Evolutionary conservation across 2,329 filamentous ascomycete species (phyloP).

Genomic region (Fusarium goolgardi): DNA sequence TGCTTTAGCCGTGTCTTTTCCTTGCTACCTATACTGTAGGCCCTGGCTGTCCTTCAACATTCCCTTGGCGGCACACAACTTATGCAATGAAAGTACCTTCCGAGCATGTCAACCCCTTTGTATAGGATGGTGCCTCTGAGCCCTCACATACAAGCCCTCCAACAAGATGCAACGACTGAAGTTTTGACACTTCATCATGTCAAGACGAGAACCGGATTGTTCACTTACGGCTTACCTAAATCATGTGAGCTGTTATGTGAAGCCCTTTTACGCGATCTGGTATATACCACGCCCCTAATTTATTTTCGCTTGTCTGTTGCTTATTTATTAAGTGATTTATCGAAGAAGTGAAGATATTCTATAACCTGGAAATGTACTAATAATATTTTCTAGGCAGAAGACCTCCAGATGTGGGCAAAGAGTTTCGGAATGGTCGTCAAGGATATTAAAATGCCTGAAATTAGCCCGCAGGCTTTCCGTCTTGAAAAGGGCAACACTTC

Average conservation of each 20-base stretch:
- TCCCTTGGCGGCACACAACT: slow-evolving; percentile 34
- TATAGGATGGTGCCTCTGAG: slow-evolving; percentile 44
- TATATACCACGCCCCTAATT: slow-evolving; percentile 23
- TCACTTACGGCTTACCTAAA: slow-evolving; percentile 44
- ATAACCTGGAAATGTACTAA: slow-evolving; percentile 13
- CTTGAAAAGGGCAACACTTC: slow-evolving; percentile 46
- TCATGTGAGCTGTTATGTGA: slow-evolving; percentile 42
- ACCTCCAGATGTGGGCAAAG: slow-evolving; percentile 43
- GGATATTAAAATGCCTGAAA: slow-evolving; percentile 41
- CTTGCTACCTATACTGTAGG: slow-evolving; percentile 10
- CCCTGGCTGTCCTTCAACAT: slow-evolving; percentile 19
- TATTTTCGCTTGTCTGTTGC: slow-evolving; percentile 7
- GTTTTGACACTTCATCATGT: slow-evolving; percentile 44
- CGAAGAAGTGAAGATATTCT: background rate
- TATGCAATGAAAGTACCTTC: slow-evolving; percentile 30
- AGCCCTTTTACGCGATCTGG: slow-evolving; percentile 41
- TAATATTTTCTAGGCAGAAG: slow-evolving; percentile 32
- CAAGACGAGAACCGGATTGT: slow-evolving; percentile 41
- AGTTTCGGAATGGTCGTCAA: slow-evolving; percentile 42
- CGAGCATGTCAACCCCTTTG: slow-evolving; percentile 43
- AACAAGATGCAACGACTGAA: slow-evolving; percentile 45
- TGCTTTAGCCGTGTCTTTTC: slow-evolving; percentile 11
- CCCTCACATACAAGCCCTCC: slow-evolving; percentile 39
- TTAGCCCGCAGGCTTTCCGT: slow-evolving; percentile 44
- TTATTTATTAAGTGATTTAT: background rate